These are phyloP conservation scores for Paradendryphiella salina DNA, from an alignment of 2,329 filamentous ascomycete species.

Conservation along the genomic window DNA sequence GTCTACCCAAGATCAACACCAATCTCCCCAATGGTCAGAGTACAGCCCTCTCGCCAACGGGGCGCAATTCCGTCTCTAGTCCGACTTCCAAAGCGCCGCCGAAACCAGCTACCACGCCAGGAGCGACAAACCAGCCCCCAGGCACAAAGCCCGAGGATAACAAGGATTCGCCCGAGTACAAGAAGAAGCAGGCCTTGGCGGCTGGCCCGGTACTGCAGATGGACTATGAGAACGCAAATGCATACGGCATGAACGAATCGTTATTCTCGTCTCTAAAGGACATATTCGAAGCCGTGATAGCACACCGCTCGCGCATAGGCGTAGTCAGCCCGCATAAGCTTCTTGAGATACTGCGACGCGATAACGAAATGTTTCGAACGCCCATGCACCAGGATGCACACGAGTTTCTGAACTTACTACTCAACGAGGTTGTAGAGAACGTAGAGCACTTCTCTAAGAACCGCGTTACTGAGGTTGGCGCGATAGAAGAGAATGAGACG, in stretches of 20 bases:
- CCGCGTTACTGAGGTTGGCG: slow-evolving; percentile 50
- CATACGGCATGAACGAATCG: slow-evolving; percentile 92
- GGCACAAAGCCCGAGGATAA: slow-evolving; percentile 82
- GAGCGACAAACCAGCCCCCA: slow-evolving; percentile 58
- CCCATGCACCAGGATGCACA: slow-evolving; percentile 99
- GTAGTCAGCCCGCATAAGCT: slow-evolving; percentile 92
- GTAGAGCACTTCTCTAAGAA: slow-evolving; percentile 84
- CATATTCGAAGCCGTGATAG: slow-evolving; percentile 88
- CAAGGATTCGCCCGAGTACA: slow-evolving; percentile 92
- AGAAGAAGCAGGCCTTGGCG: slow-evolving; percentile 92
- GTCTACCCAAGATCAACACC: slow-evolving; percentile 47
- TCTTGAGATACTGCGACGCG: slow-evolving; percentile 86
- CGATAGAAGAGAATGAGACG: slow-evolving; percentile 26
- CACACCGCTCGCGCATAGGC: slow-evolving; percentile 78
- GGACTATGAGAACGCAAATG: slow-evolving; percentile 74
- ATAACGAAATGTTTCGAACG: slow-evolving; percentile 96
- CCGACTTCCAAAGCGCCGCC: slow-evolving; percentile 40
- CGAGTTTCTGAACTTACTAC: slow-evolving; percentile 89
- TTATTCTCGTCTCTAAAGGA: slow-evolving; percentile 95
- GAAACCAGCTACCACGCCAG: slow-evolving; percentile 49
- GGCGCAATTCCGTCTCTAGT: slow-evolving; percentile 47
- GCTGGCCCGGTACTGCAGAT: slow-evolving; percentile 86
- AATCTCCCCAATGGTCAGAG: slow-evolving; percentile 44
- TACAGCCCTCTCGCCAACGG: slow-evolving; percentile 59
- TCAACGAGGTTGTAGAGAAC: slow-evolving; percentile 95